Evolutionary conservation across 1,139 yeast species (phyloP).

Genomic region (Arxiozyma bovina): DNA sequence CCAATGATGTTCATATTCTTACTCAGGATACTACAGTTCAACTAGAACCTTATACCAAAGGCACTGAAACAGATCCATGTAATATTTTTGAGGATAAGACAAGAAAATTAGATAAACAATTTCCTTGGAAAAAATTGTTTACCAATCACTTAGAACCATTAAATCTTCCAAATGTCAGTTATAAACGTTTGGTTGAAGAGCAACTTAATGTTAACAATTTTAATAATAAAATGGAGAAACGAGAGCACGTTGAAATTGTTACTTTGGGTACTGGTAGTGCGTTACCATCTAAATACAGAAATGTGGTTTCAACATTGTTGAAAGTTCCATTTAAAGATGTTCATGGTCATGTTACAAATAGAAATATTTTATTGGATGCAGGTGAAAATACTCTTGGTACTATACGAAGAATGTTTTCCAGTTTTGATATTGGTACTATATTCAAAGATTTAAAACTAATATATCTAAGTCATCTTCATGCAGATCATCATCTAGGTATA

Average conservation of each 20-base stretch:
- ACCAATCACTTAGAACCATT: conserved; percentile 37
- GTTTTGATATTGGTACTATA: conserved; percentile 31
- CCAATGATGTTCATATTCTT: conserved; percentile 22
- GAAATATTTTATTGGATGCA: conserved; percentile 64
- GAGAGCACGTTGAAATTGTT: conserved; percentile 55
- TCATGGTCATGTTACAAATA: conserved; percentile 27
- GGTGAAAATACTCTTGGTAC: conserved; percentile 90
- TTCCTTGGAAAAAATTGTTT: conserved; percentile 40
- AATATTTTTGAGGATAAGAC: conserved; percentile 10
- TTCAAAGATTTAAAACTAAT: conserved; percentile 54
- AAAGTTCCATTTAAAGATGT: conserved; percentile 47
- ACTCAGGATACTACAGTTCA: conserved; percentile 14
- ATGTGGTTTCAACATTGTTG: conserved; percentile 70
- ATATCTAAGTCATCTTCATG: conserved; percentile 85
- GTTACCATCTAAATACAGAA: conserved; percentile 73
- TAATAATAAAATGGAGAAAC: conserved; percentile 15
- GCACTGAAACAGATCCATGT: conserved; percentile 9
- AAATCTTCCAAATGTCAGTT: conserved; percentile 11
- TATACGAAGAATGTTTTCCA: conserved; percentile 53
- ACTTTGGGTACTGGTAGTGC: conserved; percentile 95
- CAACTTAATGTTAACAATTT: conserved; percentile 21
- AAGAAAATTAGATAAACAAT: conserved; percentile 3
- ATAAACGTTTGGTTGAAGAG: conserved; percentile 12
- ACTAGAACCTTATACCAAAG: conserved; percentile 22
- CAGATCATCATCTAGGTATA: conserved; percentile 91